Evolutionary conservation across 345 rosid genomes (phyloP).

Genomic region (Syzygium aqueum): DNA sequence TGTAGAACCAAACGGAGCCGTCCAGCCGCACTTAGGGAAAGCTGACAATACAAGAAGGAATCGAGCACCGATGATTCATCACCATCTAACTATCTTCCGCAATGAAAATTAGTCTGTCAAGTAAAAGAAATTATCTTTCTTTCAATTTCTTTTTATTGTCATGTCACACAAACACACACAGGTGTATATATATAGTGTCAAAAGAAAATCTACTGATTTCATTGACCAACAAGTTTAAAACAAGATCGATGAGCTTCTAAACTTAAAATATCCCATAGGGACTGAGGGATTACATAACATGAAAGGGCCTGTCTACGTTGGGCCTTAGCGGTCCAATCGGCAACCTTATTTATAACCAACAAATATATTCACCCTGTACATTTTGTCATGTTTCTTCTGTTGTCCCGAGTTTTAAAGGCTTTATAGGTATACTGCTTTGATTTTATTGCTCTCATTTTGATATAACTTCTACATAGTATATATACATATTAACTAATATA

Average conservation of each 20-base stretch:
- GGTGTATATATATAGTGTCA: background rate
- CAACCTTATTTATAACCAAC: background rate
- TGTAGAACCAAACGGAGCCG: too few species aligned
- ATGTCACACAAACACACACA: background rate
- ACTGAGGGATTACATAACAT: background rate
- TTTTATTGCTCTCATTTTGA: background rate
- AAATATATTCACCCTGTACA: background rate
- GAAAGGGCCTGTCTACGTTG: background rate
- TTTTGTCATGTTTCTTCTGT: background rate
- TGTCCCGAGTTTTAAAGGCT: background rate
- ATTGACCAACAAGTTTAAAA: background rate
- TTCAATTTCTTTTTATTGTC: background rate
- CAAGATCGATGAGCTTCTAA: background rate
- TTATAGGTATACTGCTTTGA: background rate
- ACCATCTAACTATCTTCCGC: background rate
- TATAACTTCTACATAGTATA: background rate
- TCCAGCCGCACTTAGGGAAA: background rate
- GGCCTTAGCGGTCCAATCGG: background rate
- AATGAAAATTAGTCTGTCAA: background rate
- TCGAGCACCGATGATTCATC: background rate
- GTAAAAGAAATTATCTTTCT: background rate
- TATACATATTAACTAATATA: background rate
- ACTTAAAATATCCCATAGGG: background rate
- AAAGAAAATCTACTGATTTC: background rate
- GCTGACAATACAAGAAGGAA: conserved; percentile 1